phyloP scores from a whole-genome alignment of 2,329 filamentous ascomycete species.

The Emericellopsis atlantica region DNA sequence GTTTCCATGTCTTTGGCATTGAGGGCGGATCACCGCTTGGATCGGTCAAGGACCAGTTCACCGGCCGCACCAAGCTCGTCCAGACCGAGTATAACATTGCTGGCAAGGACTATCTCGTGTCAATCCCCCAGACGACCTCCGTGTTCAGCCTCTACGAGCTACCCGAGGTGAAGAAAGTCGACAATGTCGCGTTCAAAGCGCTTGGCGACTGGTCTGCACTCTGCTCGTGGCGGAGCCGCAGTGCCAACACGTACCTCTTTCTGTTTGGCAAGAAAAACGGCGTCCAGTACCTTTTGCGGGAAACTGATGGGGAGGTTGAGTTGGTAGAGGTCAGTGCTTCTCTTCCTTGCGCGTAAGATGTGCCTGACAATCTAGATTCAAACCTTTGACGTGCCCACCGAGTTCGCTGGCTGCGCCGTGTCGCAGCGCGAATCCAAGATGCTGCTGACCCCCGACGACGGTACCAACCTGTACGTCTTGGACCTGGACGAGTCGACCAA shows the following conservation, averaged over 20 bases:
- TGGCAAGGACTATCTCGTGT: conserved; percentile 22
- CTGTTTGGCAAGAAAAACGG: conserved; percentile 29
- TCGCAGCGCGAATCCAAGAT: conserved; percentile 20
- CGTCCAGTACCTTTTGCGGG: conserved; percentile 23
- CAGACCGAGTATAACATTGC: conserved; percentile 22
- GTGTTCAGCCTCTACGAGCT: conserved; percentile 25
- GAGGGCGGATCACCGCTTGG: conserved; percentile 14
- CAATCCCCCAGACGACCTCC: conserved; percentile 28
- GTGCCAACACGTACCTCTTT: conserved; percentile 28
- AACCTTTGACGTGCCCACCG: conserved; percentile 25
- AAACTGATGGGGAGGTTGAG: conserved; percentile 13
- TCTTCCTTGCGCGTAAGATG: not conserved
- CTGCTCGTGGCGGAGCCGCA: conserved; percentile 28
- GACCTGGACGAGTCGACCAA: conserved; percentile 22
- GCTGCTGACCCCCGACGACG: conserved; percentile 26
- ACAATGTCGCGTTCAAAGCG: conserved; percentile 16
- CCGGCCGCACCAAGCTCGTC: conserved; percentile 32
- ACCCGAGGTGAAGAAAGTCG: conserved; percentile 14
- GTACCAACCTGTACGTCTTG: conserved; percentile 23
- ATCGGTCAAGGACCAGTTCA: conserved; percentile 16
- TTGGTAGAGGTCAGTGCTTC: conserved; percentile 20
- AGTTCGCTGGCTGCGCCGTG: conserved; percentile 28
- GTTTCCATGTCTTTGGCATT: conserved; percentile 24
- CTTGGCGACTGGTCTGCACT: conserved; percentile 34
- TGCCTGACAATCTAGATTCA: conserved; percentile 17